Percentiles rank a stretch among this genome's conserved stretches.
Evolutionary conservation across 371 early-diverging fungal genomes (phyloP).

Genomic region (Mucor plumbeus): DNA sequence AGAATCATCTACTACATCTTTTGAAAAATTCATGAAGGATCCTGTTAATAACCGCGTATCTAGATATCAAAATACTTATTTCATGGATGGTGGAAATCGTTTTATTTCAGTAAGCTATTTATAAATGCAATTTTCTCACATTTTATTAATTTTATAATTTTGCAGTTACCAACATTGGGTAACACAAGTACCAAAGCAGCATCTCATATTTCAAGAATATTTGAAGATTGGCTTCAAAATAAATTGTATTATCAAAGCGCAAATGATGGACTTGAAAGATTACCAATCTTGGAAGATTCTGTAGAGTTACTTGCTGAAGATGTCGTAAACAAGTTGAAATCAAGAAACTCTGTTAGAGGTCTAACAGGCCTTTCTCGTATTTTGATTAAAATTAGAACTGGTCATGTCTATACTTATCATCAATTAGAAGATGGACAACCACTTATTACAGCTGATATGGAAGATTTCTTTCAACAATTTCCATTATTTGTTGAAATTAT

Average conservation of each 20-base stretch:
- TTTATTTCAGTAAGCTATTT: constrained; percentile 40
- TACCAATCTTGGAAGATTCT: constrained; percentile 43
- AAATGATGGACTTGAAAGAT: constrained; percentile 20
- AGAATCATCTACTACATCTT: neutral
- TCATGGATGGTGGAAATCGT: constrained; percentile 40
- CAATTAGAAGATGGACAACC: constrained; percentile 41
- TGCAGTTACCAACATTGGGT: constrained; percentile 41
- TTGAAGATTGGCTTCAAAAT: constrained; percentile 46
- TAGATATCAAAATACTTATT: constrained; percentile 35
- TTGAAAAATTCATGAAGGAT: constrained; percentile 29
- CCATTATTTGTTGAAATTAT: constrained; percentile 42
- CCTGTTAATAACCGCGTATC: constrained; percentile 27
- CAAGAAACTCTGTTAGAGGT: constrained; percentile 26
- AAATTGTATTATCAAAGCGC: constrained; percentile 32
- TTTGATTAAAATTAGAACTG: constrained; percentile 35
- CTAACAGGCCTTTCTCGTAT: constrained; percentile 33
- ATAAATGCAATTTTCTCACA: neutral
- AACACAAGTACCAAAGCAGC: constrained; percentile 41
- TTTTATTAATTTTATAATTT: neutral
- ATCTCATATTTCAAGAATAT: constrained; percentile 39
- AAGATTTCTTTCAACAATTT: constrained; percentile 46
- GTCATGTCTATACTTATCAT: constrained; percentile 40
- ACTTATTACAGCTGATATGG: constrained; percentile 39
- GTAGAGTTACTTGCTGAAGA: constrained; percentile 43
- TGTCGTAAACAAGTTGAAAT: constrained; percentile 37